phyloP scores from a whole-genome alignment of 1,284 basidiomycete species.

The Cerrena zonata region DNA sequence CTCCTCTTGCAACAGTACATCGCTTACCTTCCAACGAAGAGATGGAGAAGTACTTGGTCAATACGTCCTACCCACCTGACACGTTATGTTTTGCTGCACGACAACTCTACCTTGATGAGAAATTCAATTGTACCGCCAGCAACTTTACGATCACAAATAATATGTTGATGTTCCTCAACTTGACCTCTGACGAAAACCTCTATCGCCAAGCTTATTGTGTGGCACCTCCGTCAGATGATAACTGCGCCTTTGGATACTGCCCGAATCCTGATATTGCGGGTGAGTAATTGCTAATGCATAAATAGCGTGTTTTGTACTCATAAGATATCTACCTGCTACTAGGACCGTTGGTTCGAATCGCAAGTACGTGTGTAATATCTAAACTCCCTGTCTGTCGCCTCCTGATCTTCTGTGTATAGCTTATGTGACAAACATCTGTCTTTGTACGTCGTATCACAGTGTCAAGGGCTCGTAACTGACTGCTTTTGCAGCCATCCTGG shows the following conservation, averaged over 20 bases:
- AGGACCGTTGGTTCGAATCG: conserved; percentile 3
- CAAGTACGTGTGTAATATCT: not conserved
- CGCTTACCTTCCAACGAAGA: too few species aligned
- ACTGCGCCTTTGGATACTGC: conserved; percentile 3
- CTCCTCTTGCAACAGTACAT: too few species aligned
- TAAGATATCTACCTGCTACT: not conserved
- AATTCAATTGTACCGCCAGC: not conserved
- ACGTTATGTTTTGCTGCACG: not conserved
- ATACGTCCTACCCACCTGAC: too few species aligned
- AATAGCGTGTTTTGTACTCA: not conserved
- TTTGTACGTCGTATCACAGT: conserved; percentile 6
- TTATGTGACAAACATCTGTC: conserved; percentile 2
- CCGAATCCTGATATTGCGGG: conserved; percentile 6
- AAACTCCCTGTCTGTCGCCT: too few species aligned
- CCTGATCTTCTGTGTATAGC: not conserved
- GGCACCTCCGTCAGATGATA: conserved; percentile 3
- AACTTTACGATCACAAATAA: not conserved
- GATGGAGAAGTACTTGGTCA: too few species aligned
- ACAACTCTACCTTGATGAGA: not conserved
- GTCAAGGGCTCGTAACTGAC: not conserved
- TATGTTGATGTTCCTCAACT: conserved; percentile 4
- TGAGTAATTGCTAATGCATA: not conserved
- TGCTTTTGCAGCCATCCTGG: conserved; percentile 1
- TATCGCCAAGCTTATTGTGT: conserved; percentile 5
- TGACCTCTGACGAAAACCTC: not conserved